phyloP scores from a whole-genome alignment of 768 basidiomycete species.

The Cystobasidium ongulense region DNA sequence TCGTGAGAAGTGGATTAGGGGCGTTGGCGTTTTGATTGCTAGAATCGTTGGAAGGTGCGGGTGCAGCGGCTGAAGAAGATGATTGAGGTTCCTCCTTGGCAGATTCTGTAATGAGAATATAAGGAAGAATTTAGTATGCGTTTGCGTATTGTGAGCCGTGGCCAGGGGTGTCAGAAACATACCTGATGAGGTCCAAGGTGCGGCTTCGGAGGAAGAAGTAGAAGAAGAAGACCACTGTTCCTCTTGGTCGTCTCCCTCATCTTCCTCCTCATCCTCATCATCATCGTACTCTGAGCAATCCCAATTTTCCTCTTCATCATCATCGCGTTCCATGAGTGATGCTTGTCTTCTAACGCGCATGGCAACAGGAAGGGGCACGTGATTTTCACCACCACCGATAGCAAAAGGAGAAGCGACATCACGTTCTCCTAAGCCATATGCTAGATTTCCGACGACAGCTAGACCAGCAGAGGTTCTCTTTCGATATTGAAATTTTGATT shows the following conservation, averaged over 20 bases:
- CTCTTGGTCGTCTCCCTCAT: background rate
- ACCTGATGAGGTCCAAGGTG: background rate
- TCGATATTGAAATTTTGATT: conserved; percentile 2
- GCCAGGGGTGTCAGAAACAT: background rate
- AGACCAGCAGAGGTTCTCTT: background rate
- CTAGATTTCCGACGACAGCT: background rate
- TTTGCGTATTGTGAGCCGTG: too few relatives aligned
- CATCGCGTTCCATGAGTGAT: background rate
- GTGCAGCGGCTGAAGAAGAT: background rate
- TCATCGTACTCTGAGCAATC: conserved; percentile 15
- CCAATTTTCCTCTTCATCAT: conserved; percentile 13
- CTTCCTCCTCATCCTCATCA: background rate
- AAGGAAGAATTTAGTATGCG: background rate
- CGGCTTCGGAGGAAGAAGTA: background rate
- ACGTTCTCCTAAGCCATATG: background rate
- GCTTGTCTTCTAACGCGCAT: conserved; percentile 7
- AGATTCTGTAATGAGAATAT: background rate
- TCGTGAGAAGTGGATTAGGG: background rate
- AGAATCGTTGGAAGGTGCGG: background rate
- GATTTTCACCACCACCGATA: background rate
- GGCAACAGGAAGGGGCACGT: background rate
- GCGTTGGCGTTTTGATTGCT: background rate
- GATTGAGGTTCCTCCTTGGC: background rate
- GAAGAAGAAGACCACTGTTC: conserved; percentile 1
- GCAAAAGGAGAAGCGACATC: conserved; percentile 4